These are phyloP conservation scores for Fusarium udum DNA, from an alignment of 2,329 filamentous ascomycete species.

Conservation along the genomic window DNA sequence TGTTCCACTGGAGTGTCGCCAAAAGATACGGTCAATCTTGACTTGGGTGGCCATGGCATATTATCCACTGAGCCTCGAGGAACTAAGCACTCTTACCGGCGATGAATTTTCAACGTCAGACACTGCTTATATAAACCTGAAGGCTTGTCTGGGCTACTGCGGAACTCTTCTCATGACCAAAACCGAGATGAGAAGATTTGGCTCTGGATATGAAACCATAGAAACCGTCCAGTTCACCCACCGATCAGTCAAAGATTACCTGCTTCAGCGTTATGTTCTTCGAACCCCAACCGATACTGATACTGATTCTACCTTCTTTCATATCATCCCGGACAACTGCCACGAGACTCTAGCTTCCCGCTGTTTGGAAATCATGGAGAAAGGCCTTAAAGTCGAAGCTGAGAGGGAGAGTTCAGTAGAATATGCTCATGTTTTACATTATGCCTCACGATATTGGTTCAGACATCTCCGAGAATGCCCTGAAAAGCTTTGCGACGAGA, in stretches of 20 bases:
- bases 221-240: conserved; percentile 6
- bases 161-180: neutral
- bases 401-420: neutral
- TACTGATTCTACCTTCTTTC: neutral
- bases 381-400: neutral
- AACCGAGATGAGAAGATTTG: neutral
- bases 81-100: neutral
- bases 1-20: neutral
- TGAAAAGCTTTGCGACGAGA: neutral
- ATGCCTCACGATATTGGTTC: conserved; percentile 5
- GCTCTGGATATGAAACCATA: neutral
- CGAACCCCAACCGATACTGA: neutral
- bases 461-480: conserved; percentile 1
- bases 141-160: neutral
- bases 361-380: conserved; percentile 2
- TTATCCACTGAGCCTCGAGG: neutral
- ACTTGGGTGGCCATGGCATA: neutral
- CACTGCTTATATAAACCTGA: neutral
- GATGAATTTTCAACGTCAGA: neutral
- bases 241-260: neutral
- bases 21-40: neutral
- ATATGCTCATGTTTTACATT: neutral
- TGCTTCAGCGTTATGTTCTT: neutral
- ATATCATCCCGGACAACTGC: neutral
- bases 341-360: neutral